Evolutionary conservation across 208 protist genomes (phyloP).

Genomic region (Leptomonas pyrrhocoris): DNA sequence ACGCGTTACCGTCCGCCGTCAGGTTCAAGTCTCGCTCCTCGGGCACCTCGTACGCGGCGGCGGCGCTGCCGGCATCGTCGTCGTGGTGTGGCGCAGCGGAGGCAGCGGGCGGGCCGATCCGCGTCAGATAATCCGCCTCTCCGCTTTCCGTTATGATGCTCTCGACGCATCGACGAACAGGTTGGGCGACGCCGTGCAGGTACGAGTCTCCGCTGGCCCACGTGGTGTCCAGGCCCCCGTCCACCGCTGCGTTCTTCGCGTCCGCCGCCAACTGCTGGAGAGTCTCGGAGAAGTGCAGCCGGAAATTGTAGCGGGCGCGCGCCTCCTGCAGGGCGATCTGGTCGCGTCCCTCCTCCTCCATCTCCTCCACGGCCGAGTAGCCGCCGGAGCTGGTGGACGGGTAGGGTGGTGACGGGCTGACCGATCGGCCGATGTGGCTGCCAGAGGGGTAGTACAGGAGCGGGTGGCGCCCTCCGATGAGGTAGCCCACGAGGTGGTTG

Average conservation of each 20-base stretch:
- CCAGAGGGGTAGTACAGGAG: conserved; percentile 41
- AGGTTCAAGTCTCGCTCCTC: conserved; percentile 15
- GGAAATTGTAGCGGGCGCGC: conserved; percentile 66
- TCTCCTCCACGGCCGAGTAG: conserved; percentile 26
- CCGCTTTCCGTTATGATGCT: conserved; percentile 24
- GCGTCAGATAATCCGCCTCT: background rate
- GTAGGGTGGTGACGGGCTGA: conserved; percentile 13
- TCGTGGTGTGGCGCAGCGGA: conserved; percentile 4
- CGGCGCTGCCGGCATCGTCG: background rate
- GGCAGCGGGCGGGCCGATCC: background rate
- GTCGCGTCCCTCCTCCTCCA: conserved; percentile 67
- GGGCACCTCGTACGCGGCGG: background rate
- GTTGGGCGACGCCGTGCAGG: conserved; percentile 13
- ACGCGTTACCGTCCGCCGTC: conserved; percentile 1
- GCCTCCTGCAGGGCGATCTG: conserved; percentile 70
- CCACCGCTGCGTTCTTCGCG: conserved; percentile 52
- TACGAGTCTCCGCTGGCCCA: conserved; percentile 13
- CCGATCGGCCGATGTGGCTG: background rate
- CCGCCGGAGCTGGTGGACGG: conserved; percentile 8
- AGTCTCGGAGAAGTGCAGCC: conserved; percentile 49
- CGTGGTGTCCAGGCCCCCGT: conserved; percentile 33
- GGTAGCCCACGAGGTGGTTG: conserved; percentile 22
- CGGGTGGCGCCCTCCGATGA: conserved; percentile 34
- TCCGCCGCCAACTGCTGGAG: conserved; percentile 40
- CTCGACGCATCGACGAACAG: conserved; percentile 13